phyloP scores from a whole-genome alignment of 768 basidiomycete genomes.

The Strobilomyces confusus region DNA sequence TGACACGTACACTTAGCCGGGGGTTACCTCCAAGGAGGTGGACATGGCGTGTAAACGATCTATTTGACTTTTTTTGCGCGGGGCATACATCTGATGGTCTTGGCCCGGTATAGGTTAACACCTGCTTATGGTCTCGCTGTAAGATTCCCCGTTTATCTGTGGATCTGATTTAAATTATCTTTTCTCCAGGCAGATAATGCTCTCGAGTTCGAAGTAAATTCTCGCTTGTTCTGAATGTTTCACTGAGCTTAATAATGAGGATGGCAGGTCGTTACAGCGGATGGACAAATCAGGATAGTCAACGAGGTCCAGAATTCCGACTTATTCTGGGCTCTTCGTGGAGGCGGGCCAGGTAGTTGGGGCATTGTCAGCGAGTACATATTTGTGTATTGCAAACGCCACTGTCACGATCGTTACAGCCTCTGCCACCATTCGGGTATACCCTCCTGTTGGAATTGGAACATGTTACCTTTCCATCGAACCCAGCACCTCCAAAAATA shows the following conservation, averaged over 20 bases:
- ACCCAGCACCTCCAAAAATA: conserved; percentile 10
- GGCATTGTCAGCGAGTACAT: conserved; percentile 27
- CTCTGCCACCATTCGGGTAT: conserved; percentile 14
- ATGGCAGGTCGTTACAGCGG: background rate
- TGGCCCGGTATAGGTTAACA: conserved; percentile 22
- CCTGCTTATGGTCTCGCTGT: conserved; percentile 43
- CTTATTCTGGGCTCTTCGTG: background rate
- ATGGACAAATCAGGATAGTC: background rate
- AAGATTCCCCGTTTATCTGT: background rate
- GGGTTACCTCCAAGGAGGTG: conserved; percentile 49
- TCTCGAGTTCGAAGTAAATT: conserved; percentile 36
- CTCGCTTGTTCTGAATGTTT: background rate
- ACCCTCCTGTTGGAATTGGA: conserved; percentile 10
- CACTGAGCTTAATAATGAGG: background rate
- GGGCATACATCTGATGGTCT: background rate
- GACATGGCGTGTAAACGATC: conserved; percentile 33
- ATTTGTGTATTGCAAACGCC: conserved; percentile 22
- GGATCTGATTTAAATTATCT: background rate
- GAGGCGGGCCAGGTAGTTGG: background rate
- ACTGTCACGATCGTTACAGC: conserved; percentile 4
- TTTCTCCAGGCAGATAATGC: conserved; percentile 39
- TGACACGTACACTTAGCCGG: conserved; percentile 31
- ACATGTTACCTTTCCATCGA: conserved; percentile 11
- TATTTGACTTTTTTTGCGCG: background rate
- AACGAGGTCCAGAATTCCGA: background rate